phyloP scores from a whole-genome alignment of 139 green algal genomes.

The Ettlia oleoabundans region DNA sequence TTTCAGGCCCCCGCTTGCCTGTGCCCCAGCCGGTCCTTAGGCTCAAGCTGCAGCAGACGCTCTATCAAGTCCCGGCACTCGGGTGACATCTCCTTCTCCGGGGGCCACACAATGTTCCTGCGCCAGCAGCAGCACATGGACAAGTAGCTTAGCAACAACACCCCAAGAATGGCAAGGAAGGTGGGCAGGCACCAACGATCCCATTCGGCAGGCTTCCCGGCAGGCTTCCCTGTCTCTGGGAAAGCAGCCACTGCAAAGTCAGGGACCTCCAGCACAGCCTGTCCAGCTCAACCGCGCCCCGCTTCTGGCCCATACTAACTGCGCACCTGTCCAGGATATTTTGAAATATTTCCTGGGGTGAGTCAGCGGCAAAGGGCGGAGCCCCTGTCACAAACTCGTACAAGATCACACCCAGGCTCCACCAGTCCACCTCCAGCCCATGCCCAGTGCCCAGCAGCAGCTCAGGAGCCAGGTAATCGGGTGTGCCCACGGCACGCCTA shows the following conservation, averaged over 20 bases:
- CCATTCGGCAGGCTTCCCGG: too few relatives aligned
- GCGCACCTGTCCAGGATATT: constrained; percentile 85
- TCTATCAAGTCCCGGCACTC: constrained; percentile 89
- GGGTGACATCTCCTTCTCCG: constrained; percentile 64
- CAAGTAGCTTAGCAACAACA: constrained; percentile 1
- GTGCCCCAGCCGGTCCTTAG: constrained; percentile 72
- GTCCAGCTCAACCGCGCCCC: background rate
- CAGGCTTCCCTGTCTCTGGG: too few relatives aligned
- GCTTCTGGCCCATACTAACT: background rate
- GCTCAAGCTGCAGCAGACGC: constrained; percentile 75
- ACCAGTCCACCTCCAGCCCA: constrained; percentile 91
- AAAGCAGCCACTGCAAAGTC: background rate
- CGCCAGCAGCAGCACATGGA: background rate
- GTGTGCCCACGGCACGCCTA: constrained; percentile 83
- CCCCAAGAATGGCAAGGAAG: too few relatives aligned
- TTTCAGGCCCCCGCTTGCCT: background rate
- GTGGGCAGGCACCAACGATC: background rate
- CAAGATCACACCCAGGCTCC: constrained; percentile 87
- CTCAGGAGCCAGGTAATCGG: constrained; percentile 96
- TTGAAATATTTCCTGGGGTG: constrained; percentile 92
- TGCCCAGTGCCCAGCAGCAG: constrained; percentile 80
- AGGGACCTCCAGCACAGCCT: background rate
- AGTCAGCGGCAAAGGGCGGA: constrained; percentile 90
- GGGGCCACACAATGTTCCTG: constrained; percentile 72
- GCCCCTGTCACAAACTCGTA: constrained; percentile 86